phyloP scores from a whole-genome alignment of 352 stramenopile genomes.

The Globisporangium parvum region DNA sequence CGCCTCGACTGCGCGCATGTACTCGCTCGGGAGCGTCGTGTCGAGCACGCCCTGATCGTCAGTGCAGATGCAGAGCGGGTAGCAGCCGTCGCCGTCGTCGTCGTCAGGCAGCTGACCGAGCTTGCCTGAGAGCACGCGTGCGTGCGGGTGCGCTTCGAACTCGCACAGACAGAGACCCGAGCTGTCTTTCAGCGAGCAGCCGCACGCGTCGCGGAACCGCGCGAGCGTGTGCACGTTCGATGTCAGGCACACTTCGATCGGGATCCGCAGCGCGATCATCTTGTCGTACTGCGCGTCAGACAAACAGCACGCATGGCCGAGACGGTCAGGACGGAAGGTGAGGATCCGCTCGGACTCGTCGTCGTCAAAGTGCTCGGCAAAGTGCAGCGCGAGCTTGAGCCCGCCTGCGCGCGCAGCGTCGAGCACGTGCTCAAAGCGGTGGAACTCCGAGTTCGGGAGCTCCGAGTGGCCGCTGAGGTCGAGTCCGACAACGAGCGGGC shows the following conservation, averaged over 20 bases:
- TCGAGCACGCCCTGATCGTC: conserved; percentile 92
- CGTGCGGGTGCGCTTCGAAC: conserved; percentile 82
- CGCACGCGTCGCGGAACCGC: conserved; percentile 43
- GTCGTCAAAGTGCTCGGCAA: conserved; percentile 88
- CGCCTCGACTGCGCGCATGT: conserved; percentile 67
- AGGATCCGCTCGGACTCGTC: conserved; percentile 80
- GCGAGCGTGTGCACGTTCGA: conserved; percentile 93
- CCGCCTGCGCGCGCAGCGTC: conserved; percentile 55
- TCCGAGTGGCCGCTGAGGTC: conserved; percentile 85
- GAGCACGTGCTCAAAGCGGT: conserved; percentile 76
- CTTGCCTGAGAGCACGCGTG: conserved; percentile 38
- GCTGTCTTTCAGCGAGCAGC: conserved; percentile 34
- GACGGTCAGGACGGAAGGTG: conserved; percentile 83
- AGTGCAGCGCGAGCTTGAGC: conserved; percentile 89
- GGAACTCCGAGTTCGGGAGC: conserved; percentile 74
- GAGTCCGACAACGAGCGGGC: conserved; percentile 68
- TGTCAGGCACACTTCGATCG: conserved; percentile 91
- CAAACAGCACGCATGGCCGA: conserved; percentile 89
- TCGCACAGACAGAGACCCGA: conserved; percentile 48
- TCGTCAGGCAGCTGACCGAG: background rate
- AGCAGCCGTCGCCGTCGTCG: conserved; percentile 5
- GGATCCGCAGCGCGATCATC: conserved; percentile 68
- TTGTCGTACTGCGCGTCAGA: conserved; percentile 60
- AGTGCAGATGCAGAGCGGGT: conserved; percentile 90
- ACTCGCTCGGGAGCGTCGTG: conserved; percentile 87